Base-by-base conservation (phyloP, 2,329 filamentous ascomycete genomes). In the Trichophyton rubrum region DNA sequence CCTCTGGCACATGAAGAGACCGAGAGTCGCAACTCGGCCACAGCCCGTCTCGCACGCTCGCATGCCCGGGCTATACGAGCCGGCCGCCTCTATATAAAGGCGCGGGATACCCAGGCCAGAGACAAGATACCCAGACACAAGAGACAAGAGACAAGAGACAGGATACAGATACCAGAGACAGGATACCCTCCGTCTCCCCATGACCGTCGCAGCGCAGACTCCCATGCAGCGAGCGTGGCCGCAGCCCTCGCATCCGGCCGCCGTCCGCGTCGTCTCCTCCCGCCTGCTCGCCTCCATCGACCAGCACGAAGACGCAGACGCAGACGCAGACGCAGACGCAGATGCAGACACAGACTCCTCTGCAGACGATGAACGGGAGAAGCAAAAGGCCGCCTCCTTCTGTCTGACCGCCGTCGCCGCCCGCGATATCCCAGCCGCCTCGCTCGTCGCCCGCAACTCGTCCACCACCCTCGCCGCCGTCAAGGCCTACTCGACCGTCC, bases 391-490 rank as follows among this genome's bases (percentile, higher is more conserved):
- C 5, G 77, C 79, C 62, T 67, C 68, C 11, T 86, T 82, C 73
- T 80, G 79, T 64, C 82, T 82, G 64, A 84, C 83, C 72, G 84
- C 82, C 68, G 68, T 83, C 64, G 84, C 83, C 45, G 79, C 73
- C 63, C 72, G 82, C 61, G 66, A 75, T 17, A 73, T 86, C 51
- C 77, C 83, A 1, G 81, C 84, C 1, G 86, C 86, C 72, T 82
- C 79, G 40, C 74, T 88, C 56, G 87, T 82, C 63, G 85, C 86
- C 59, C 85, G 85, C 70, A 73, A 90, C 70, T 75, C 76, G 41
- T 87, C 80, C 58, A 71, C 75, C 2, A 76, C 64, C 8, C 63
- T 66, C 11, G 64, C 64, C 6, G 56, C 60, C 20, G 35, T 56
- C 22, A 64, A 79, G 63, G 85, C 82, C 9, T 87, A 86, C 66